These are phyloP conservation scores for Inonotus obliquus DNA, from an alignment of 1,284 basidiomycete genomes.

Conservation along the genomic window DNA sequence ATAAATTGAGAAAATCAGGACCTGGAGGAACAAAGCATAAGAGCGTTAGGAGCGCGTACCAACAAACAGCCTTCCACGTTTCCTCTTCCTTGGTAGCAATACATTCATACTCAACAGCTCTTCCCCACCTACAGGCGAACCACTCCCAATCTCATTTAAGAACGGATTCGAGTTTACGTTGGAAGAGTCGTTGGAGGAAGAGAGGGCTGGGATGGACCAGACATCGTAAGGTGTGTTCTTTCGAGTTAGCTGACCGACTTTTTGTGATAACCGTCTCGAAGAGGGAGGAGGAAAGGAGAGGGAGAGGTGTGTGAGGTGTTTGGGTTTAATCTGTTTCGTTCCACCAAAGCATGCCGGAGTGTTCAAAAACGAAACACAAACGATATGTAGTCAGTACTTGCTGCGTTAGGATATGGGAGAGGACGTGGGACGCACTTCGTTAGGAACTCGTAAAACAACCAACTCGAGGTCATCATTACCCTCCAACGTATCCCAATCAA, in stretches of 20 bases:
- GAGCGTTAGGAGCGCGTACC: slow-evolving; percentile 34
- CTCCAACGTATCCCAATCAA: slow-evolving; percentile 66
- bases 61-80: slow-evolving; percentile 52
- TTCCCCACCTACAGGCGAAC: slow-evolving; percentile 44
- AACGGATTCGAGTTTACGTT: too few relatives aligned
- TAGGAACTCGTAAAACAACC: slow-evolving; percentile 66
- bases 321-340: slow-evolving; percentile 52
- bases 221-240: slow-evolving; percentile 57
- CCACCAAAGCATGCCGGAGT: not conserved
- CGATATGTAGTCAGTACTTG: not conserved
- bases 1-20: not conserved
- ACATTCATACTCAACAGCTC: slow-evolving; percentile 57
- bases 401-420: not conserved
- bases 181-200: not conserved
- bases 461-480: slow-evolving; percentile 53
- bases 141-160: slow-evolving; percentile 21
- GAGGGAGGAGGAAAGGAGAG: slow-evolving; percentile 34
- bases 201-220: slow-evolving; percentile 43
- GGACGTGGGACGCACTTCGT: slow-evolving; percentile 43
- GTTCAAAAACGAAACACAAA: not conserved
- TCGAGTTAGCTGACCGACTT: slow-evolving; percentile 43
- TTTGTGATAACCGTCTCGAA: slow-evolving; percentile 2
- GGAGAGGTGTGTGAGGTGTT: slow-evolving; percentile 48
- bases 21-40: not conserved
- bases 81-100: slow-evolving; percentile 56